Evolutionary conservation across 768 basidiomycete genomes (phyloP), one percentile per base, ranked within the genome.

Genomic region (Leucocoprinus leucothites): DNA sequence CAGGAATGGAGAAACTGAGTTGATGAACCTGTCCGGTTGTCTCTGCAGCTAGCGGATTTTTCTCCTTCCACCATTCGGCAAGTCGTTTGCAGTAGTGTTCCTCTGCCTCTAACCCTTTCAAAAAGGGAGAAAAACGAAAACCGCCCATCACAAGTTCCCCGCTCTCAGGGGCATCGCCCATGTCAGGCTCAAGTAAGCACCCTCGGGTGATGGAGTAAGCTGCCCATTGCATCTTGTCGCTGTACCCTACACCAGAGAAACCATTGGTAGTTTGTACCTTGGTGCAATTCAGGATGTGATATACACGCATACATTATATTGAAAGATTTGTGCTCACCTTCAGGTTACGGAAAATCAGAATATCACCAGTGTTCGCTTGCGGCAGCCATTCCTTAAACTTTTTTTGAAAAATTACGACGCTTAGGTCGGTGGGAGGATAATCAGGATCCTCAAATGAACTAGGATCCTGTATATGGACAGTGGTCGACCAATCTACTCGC

Each of bases 21-120:
- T 24, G 26, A 18, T 49, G 48, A 3, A 56, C 54, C 26, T 36
- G 48, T n/a, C 46, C 54, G 3, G 48, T n/a, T 21, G 48, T 22
- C 24, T 52, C 50, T 40, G 38, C n/a, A 3, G 49, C 14, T 2
- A 9, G 38, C 41, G 26, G 42, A 11, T 31, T 51, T 14, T 38
- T 47, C 13, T 51, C 49, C 22, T 50, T 35, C 48, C 49, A 59
- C 58, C 53, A 59, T 14, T 47, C 49, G 3, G 55, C 31, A 1
- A 59, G 34, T 19, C 28, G 41, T 21, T 52, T 19, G 28, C 58
- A 56, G 24, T 59, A 59, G n/a, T 19, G 54, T 14, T 24, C 21
- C 54, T 56, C 54, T 9, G 11, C 18, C 21, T 56, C 54, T 16
- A 28, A 21, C n/a, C 25, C 25, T 9, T 31, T 26, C 18, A 42